A percentile compares a stretch with the other conserved stretches of the same genome.
phyloP scores from a whole-genome alignment of 139 green algal species.

The Monoraphidium neglectum region DNA sequence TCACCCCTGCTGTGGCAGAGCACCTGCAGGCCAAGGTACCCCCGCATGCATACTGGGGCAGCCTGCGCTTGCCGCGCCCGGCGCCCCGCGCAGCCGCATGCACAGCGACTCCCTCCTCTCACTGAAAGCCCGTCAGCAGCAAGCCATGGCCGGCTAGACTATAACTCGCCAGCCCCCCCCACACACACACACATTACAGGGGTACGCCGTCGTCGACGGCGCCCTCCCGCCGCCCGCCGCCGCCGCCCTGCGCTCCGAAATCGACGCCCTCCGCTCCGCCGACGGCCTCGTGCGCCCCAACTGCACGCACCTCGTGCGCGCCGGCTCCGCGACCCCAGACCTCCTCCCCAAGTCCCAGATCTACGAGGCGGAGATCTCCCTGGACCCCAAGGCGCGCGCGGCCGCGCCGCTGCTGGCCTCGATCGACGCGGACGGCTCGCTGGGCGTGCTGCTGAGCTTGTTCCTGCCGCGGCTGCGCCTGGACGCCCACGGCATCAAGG shows the following conservation, averaged over 20 bases:
- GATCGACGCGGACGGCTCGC: conserved; percentile 55
- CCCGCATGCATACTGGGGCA: too few relatives aligned
- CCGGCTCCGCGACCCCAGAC: background rate
- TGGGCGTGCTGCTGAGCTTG: conserved; percentile 67
- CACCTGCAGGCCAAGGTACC: too few relatives aligned
- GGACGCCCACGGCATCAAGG: conserved; percentile 73
- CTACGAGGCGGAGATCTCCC: conserved; percentile 47
- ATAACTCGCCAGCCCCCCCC: background rate
- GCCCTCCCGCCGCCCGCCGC: conserved; percentile 26
- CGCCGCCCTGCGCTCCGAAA: conserved; percentile 35
- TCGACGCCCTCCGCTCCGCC: conserved; percentile 27
- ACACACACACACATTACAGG: conserved; percentile 23
- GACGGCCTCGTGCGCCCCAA: conserved; percentile 59
- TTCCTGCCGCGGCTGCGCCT: conserved; percentile 60
- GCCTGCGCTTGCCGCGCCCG: background rate
- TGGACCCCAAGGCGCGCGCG: conserved; percentile 27
- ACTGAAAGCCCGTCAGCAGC: background rate
- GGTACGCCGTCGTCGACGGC: conserved; percentile 60
- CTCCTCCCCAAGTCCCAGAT: conserved; percentile 66
- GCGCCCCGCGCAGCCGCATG: background rate
- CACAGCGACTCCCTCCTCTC: background rate
- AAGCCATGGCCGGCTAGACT: background rate
- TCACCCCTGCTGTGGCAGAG: too few relatives aligned
- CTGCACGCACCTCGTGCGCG: conserved; percentile 64
- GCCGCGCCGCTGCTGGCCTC: conserved; percentile 46